Evolutionary conservation across 352 stramenopile genomes (phyloP).

Genomic region (Phytophthora brassicae): DNA sequence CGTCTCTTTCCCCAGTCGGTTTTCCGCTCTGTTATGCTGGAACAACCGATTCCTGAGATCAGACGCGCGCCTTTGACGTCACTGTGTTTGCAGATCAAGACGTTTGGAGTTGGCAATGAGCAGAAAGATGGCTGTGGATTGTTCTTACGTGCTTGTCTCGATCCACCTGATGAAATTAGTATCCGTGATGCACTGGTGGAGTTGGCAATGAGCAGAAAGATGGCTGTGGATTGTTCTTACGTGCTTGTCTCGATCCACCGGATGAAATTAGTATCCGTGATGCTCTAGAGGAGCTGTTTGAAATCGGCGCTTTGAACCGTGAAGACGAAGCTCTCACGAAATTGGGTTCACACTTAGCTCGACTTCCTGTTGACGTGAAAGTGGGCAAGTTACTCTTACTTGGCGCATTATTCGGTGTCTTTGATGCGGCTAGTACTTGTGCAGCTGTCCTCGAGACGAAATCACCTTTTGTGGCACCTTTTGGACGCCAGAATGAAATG

Average conservation of each 20-base stretch:
- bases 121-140: slow-evolving; percentile 39
- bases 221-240: slow-evolving; percentile 83
- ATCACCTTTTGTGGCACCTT: slow-evolving; percentile 81
- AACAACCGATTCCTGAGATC: slow-evolving; percentile 93
- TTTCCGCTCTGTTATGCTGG: slow-evolving; percentile 74
- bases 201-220: slow-evolving; percentile 50
- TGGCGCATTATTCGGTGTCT: slow-evolving; percentile 92
- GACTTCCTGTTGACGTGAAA: slow-evolving; percentile 95
- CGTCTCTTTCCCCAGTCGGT: slow-evolving; percentile 85
- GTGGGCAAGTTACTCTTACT: slow-evolving; percentile 97
- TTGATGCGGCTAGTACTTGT: slow-evolving; percentile 65
- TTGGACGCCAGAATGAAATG: slow-evolving; percentile 70
- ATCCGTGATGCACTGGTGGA: slow-evolving; percentile 92
- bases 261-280: slow-evolving; percentile 85
- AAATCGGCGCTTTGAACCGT: slow-evolving; percentile 83
- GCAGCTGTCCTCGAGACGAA: slow-evolving; percentile 79
- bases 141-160: slow-evolving; percentile 92
- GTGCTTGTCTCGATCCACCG: slow-evolving; percentile 92
- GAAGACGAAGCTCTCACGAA: slow-evolving; percentile 86
- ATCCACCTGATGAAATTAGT: slow-evolving; percentile 88
- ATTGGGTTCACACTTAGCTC: slow-evolving; percentile 91
- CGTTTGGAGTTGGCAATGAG: slow-evolving; percentile 62
- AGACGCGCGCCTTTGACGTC: slow-evolving; percentile 94
- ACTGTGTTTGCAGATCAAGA: slow-evolving; percentile 95
- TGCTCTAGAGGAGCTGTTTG: slow-evolving; percentile 88